These are phyloP conservation scores for Simplicillium sp. DNA, from an alignment of 2,329 filamentous ascomycete species.

Conservation along the genomic window DNA sequence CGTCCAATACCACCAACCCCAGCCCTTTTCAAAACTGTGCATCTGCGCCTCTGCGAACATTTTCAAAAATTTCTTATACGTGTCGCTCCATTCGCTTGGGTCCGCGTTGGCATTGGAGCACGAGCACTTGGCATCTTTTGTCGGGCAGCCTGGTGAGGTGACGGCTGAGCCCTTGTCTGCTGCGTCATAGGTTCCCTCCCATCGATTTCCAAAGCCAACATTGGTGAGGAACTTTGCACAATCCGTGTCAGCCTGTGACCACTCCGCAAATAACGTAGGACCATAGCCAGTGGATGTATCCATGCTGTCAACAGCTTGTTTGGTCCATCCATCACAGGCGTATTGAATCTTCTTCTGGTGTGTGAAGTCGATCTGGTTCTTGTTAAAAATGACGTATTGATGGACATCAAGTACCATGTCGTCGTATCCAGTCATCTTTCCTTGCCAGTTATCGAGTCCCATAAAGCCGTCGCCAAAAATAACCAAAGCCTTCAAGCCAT, in stretches of 20 bases:
- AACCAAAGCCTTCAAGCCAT: constrained; percentile 63
- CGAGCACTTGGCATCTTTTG: constrained; percentile 53
- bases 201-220: constrained; percentile 78
- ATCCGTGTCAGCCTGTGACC: constrained; percentile 95
- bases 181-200: constrained; percentile 77
- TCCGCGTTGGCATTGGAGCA: constrained; percentile 72
- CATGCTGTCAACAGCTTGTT: constrained; percentile 66
- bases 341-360: constrained; percentile 80
- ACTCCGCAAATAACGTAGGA: constrained; percentile 90
- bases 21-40: constrained; percentile 82
- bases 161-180: constrained; percentile 53
- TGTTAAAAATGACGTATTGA: constrained; percentile 98
- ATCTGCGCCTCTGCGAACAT: constrained; percentile 96
- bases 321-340: constrained; percentile 78
- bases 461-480: constrained; percentile 95
- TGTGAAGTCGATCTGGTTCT: constrained; percentile 69
- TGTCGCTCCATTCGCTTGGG: constrained; percentile 52
- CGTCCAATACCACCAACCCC: constrained; percentile 99
- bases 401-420: constrained; percentile 89
- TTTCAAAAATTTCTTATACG: constrained; percentile 77
- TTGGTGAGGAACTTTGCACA: constrained; percentile 83
- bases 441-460: constrained; percentile 85
- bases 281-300: constrained; percentile 74
- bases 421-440: constrained; percentile 60
- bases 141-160: constrained; percentile 65